Base-by-base conservation (phyloP, 257 asterid genomes). In the Solanum infundibuliforme region DNA sequence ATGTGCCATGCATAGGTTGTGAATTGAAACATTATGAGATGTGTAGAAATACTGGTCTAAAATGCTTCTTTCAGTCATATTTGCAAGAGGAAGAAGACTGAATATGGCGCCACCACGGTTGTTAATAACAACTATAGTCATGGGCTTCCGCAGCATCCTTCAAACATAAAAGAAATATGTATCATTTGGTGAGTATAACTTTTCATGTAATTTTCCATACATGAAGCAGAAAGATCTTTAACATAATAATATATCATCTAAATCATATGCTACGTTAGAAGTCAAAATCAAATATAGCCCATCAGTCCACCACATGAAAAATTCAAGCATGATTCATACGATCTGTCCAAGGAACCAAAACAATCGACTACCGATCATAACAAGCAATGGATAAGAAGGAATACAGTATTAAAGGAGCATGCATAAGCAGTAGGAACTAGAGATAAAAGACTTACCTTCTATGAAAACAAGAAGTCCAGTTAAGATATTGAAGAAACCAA, bases 51-150 rank as follows among this genome's bases (percentile, higher is more conserved):
- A 96, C 91, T 93, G 94, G 84, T 96, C 96, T 90, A 97, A 58
- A 85, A 95, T 92, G 71, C 91, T 94, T 87, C 91, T 92, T 58
- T 91, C 93, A 14, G 93, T 90, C 48, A 92, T 89, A 84, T 86
- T 90, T 79, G 99, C 98, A 88, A 94, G 92, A 32, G 99, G 99
- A 31, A 97, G 98, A 83, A 96, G 98, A 89, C 99, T 97, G 91
- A 97, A 97, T 89, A 97, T 97, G 84, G 98, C 99, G 68, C 99
- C 99, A 86, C 99, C 99, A 52, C 88, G 96, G 90, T 97, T 97
- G 95, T 97, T 97, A 52, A 95, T 91, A 85, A 97, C 99, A 83
- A 96, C 90, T 89, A 97, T 91, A 90, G 93, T 93, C 93, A 97
- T 91, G 1, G 99, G 99, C 92, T 94, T 97, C 87, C 99, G 95